Evolutionary conservation across 495 filamentous ascomycete genomes (phyloP).

Genomic region (Lepraria neglecta): DNA sequence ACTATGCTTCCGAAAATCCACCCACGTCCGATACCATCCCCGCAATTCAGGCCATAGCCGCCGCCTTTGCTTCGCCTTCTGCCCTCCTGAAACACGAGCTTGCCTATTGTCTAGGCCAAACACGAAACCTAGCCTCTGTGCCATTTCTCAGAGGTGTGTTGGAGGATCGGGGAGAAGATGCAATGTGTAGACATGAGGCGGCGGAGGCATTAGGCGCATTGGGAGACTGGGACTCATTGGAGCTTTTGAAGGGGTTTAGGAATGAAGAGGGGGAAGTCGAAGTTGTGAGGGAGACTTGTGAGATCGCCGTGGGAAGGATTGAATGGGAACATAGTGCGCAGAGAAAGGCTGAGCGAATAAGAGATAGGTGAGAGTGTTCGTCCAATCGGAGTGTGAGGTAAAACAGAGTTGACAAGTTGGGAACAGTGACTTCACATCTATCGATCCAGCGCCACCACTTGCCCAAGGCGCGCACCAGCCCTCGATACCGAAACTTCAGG

Average conservation of each 20-base stretch:
- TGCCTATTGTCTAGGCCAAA: conserved; percentile 95
- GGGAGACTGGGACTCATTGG: conserved; percentile 63
- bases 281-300: conserved; percentile 90
- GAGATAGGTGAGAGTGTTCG: conserved; percentile 56
- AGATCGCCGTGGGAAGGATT: conserved; percentile 90
- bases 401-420: conserved; percentile 15
- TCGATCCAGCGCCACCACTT: conserved; percentile 90
- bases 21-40: conserved; percentile 55
- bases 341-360: conserved; percentile 64
- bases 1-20: conserved; percentile 67
- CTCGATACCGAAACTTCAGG: conserved; percentile 68
- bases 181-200: conserved; percentile 95
- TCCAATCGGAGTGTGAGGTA: conserved; percentile 20
- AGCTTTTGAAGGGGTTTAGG: conserved; percentile 61
- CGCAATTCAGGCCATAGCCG: conserved; percentile 89
- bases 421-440: conserved; percentile 80
- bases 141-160: conserved; percentile 71
- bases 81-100: conserved; percentile 90
- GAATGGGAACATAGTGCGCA: conserved; percentile 80
- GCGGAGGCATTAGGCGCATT: conserved; percentile 92
- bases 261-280: conserved; percentile 64
- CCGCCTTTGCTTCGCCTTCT: conserved; percentile 76
- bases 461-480: conserved; percentile 51
- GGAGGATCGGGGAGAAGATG: conserved; percentile 69
- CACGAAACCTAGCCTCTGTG: conserved; percentile 64